A percentile compares a stretch with the other conserved stretches of the same genome.
Evolutionary conservation across 202 grass and related monocot species (phyloP).

Genomic region (Schoenoplectus triqueter): DNA sequence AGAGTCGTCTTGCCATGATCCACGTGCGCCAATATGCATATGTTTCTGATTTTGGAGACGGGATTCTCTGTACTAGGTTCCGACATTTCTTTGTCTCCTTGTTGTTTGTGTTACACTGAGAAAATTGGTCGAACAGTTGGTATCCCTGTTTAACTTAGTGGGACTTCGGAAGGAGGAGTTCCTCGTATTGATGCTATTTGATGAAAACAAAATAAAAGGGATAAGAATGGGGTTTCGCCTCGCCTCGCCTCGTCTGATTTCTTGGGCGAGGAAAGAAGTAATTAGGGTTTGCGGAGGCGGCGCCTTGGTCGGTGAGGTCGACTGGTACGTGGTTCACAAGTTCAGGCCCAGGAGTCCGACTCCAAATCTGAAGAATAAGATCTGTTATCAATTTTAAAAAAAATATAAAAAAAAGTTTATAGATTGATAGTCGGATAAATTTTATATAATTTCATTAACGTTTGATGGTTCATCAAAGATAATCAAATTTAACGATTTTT

Average conservation of each 20-base stretch:
- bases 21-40: conserved; percentile 93
- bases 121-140: conserved; percentile 13
- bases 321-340: neutral
- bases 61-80: conserved; percentile 18
- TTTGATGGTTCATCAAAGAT: too few species aligned
- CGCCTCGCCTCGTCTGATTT: neutral
- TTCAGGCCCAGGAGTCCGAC: too few species aligned
- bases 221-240: neutral
- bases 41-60: conserved; percentile 18
- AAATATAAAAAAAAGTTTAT: too few species aligned
- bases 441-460: too few species aligned
- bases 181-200: neutral
- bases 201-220: neutral
- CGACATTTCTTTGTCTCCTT: neutral
- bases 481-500: too few species aligned
- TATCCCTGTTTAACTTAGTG: neutral
- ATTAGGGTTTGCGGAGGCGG: conserved; percentile 30
- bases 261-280: neutral
- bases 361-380: too few species aligned
- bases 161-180: neutral
- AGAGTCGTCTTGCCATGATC: conserved; percentile 95
- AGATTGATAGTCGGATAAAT: too few species aligned
- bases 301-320: neutral
- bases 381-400: too few species aligned
- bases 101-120: neutral